Evolutionary conservation across 345 rosid species (phyloP), one percentile per base, ranked within the genome.

Genomic region (Rhodamnia rubescens): DNA sequence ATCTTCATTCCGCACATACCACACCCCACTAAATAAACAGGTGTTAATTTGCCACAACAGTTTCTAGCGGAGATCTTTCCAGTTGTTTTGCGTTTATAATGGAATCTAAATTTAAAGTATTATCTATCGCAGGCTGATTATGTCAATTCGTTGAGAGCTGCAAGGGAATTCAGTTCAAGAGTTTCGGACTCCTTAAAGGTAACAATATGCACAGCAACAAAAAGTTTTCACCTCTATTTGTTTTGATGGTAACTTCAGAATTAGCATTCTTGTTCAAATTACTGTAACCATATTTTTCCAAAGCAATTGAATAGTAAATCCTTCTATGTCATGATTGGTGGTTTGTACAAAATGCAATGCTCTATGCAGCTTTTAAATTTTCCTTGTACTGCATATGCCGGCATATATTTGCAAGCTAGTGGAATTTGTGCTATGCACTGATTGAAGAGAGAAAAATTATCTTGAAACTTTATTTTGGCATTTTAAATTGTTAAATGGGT

Each of bases 1-100:
- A 83, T 96, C 99, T 74, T 97, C 99, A 32, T 96, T 98, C 89
- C 99, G 99, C n/a, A 96, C 99, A 52, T 98, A 95, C 90, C 99
- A 98, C 82, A 98, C 95, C 24, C 99, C 98, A 56, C 97, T 98
- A 85, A 95, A 95, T 91, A 95, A 93, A 88, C 99, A 97, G 99
- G 99, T 94, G 82, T 82, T 84, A 5, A 47, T 44, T 42, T 85
- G 74, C 36, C 57, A 83, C 86, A 20, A 9, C 47, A 36, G 80
- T 36, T 69, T 69, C 47, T 36, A 69, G 47, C 20, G 24, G 32
- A 44, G 75, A 69, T 32, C 47, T 69, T 64, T 69, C 47, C 80
- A 69, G 80, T 20, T 69, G 47, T 69, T 69, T 69, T 32, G 78
- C 78, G 2, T 69, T 32, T 64, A 32, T 32, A 64, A 32, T 69